Evolutionary conservation across 2,329 filamentous ascomycete species (phyloP).

Genomic region (Penicillium paneum): DNA sequence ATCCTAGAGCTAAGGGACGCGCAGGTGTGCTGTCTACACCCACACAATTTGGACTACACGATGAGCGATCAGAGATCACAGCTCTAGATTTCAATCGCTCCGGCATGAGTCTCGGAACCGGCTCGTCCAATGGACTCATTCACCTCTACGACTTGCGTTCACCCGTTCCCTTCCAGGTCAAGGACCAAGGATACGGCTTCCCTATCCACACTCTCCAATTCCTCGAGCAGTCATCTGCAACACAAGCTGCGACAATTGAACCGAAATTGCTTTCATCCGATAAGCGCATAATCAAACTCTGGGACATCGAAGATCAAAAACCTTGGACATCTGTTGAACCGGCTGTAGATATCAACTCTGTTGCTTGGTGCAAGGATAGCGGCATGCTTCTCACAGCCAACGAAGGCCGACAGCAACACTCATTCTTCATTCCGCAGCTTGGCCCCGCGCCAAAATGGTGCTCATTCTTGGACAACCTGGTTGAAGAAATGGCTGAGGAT

Average conservation of each 20-base stretch:
- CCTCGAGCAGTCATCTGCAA: conserved; percentile 62
- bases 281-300: conserved; percentile 95
- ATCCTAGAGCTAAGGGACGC: conserved; percentile 76
- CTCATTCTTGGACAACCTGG: conserved; percentile 92
- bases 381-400: conserved; percentile 97
- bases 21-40: conserved; percentile 70
- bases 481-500: conserved; percentile 96
- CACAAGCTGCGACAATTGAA: conserved; percentile 64
- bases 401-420: conserved; percentile 90
- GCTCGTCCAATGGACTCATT: conserved; percentile 82
- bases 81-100: conserved; percentile 81
- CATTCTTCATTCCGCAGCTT: conserved; percentile 90
- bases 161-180: conserved; percentile 78
- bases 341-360: conserved; percentile 88
- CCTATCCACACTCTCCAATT: conserved; percentile 80
- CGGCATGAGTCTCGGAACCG: conserved; percentile 79
- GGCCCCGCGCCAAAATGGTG: conserved; percentile 95
- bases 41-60: conserved; percentile 36
- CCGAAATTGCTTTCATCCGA: conserved; percentile 86
- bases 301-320: conserved; percentile 76
- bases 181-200: conserved; percentile 94
- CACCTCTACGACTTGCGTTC: conserved; percentile 90
- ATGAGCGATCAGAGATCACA: conserved; percentile 64
- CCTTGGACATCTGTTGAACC: conserved; percentile 97
- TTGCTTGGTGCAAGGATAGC: conserved; percentile 86